Conservation (phyloP, 2,329 filamentous ascomycete species). For the Sphaerostilbella broomeana region DNA sequence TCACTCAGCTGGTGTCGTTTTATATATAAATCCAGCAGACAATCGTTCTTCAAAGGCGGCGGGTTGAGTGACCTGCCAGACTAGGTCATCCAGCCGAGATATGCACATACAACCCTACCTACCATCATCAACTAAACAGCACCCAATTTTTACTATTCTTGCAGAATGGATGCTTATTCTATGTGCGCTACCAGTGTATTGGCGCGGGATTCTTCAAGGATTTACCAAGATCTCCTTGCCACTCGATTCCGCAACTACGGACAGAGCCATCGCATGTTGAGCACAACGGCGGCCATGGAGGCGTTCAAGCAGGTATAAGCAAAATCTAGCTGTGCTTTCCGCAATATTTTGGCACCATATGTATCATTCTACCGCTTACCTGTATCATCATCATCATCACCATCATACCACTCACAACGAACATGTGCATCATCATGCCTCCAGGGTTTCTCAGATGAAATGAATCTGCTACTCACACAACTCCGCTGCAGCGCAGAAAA, state of each 20-base stretch:
- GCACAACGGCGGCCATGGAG: conserved; percentile 25
- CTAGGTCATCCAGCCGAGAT: too few relatives aligned
- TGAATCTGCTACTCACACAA: conserved; percentile 5
- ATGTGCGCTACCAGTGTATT: conserved; percentile 41
- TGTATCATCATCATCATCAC: not conserved
- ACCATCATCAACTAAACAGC: too few relatives aligned
- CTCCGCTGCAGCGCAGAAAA: conserved; percentile 6
- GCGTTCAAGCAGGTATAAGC: conserved; percentile 31
- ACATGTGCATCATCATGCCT: not conserved
- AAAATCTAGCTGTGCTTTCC: not conserved
- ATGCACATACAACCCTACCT: too few relatives aligned
- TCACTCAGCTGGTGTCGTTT: too few relatives aligned
- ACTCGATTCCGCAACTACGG: conserved; percentile 32
- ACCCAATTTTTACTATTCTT: not conserved
- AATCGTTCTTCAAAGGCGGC: too few relatives aligned
- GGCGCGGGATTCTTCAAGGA: conserved; percentile 37
- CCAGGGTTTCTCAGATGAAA: not conserved
- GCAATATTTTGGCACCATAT: not conserved
- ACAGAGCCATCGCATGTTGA: conserved; percentile 24
- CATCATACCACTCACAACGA: not conserved
- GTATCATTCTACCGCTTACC: not conserved
- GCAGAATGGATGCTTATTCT: conserved; percentile 46
- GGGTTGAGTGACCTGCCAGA: too few relatives aligned
- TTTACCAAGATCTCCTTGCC: conserved; percentile 44
- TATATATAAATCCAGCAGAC: not conserved